Percentiles rank a stretch among this genome's conserved stretches.
Evolutionary conservation across 106 monocot genomes (phyloP).

Genomic region (Amphibolis antarctica): DNA sequence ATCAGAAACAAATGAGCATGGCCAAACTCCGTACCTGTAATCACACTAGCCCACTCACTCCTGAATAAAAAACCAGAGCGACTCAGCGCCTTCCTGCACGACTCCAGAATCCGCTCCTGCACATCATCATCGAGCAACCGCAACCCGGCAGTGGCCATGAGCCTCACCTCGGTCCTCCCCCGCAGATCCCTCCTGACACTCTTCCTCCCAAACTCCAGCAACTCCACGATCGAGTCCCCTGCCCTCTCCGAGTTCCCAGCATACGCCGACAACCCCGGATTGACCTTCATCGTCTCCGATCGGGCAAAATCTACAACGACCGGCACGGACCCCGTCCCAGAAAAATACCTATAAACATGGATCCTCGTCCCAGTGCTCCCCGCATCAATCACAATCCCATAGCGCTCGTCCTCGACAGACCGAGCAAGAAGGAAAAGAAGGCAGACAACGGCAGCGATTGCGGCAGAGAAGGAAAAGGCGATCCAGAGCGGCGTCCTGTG

Average conservation of each 20-base stretch:
- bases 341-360: constrained; percentile 18
- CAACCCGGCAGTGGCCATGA: constrained; percentile 96
- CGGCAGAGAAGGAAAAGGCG: constrained; percentile 8
- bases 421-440: constrained; percentile 16
- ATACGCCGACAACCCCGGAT: constrained; percentile 75
- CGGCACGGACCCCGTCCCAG: constrained; percentile 14
- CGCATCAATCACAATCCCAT: constrained; percentile 64
- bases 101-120: constrained; percentile 49
- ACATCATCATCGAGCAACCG: constrained; percentile 37
- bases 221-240: constrained; percentile 45
- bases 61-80: constrained; percentile 55
- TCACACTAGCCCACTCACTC: constrained; percentile 80
- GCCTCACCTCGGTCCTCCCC: constrained; percentile 48
- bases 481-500: constrained; percentile 6
- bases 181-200: constrained; percentile 28
- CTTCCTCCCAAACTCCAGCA: constrained; percentile 60
- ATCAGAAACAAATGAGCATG: not conserved
- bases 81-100: constrained; percentile 55
- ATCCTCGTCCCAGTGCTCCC: constrained; percentile 78
- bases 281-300: constrained; percentile 50
- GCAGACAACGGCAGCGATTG: constrained; percentile 9
- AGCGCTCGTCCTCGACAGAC: not conserved
- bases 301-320: constrained; percentile 33
- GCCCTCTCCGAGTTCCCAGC: constrained; percentile 35
- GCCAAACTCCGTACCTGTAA: constrained; percentile 39